Conservation (phyloP, 495 filamentous ascomycete species). For the Penicillium coprophilum region DNA sequence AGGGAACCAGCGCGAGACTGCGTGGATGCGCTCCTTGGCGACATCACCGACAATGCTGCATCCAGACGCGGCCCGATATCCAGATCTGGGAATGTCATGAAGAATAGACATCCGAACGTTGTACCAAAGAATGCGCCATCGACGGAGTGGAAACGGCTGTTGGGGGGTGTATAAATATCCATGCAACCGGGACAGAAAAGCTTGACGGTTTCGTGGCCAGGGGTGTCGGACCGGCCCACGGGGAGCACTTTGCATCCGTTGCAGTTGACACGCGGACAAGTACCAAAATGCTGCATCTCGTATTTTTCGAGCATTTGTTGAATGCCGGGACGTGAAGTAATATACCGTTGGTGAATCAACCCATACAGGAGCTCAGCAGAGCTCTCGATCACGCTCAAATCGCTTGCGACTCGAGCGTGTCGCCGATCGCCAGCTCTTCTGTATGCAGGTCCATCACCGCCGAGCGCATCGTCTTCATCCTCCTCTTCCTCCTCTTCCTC, state of each 20-base stretch:
- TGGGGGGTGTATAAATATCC: conserved; percentile 95
- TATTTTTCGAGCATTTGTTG: conserved; percentile 99
- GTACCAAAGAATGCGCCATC: conserved; percentile 98
- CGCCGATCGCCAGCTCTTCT: conserved; percentile 64
- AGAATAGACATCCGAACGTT: conserved; percentile 91
- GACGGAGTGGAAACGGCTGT: conserved; percentile 96
- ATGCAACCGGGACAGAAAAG: conserved; percentile 96
- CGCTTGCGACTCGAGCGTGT: conserved; percentile 84
- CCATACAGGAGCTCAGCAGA: conserved; percentile 97
- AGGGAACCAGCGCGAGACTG: conserved; percentile 36
- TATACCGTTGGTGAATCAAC: conserved; percentile 96
- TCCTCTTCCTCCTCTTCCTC: conserved; percentile 74
- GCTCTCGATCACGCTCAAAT: conserved; percentile 91
- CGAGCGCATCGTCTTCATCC: conserved; percentile 73
- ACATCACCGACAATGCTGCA: conserved; percentile 30
- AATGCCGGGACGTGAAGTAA: conserved; percentile 94
- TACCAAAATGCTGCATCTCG: conserved; percentile 90
- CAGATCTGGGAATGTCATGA: conserved; percentile 96
- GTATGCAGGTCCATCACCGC: conserved; percentile 63
- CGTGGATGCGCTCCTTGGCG: conserved; percentile 34
- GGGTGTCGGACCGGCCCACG: conserved; percentile 88
- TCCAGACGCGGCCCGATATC: conserved; percentile 58
- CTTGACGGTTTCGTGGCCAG: conserved; percentile 96
- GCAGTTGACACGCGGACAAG: conserved; percentile 88
- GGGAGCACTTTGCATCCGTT: conserved; percentile 84